Percentiles rank a stretch among this genome's conserved stretches.
phyloP scores from a whole-genome alignment of 768 basidiomycete species.

The Leccinum rimulosum region DNA sequence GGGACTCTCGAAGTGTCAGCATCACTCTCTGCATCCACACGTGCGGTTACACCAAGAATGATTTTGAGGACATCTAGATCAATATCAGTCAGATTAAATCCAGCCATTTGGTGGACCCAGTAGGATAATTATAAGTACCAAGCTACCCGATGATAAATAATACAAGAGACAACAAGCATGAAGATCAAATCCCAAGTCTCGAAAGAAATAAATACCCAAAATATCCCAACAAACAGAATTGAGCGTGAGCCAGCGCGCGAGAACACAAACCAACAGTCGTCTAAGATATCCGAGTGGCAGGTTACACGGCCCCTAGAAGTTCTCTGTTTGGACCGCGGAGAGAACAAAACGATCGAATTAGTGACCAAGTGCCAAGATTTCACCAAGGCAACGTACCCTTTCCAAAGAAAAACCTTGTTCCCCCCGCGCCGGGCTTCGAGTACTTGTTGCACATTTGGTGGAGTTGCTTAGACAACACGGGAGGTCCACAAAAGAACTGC shows the following conservation, averaged over 20 bases:
- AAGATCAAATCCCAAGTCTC: background rate
- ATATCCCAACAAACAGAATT: background rate
- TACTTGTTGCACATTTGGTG: slow-evolving; percentile 85
- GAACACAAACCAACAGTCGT: background rate
- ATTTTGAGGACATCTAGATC: background rate
- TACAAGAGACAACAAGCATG: background rate
- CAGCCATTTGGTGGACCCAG: background rate
- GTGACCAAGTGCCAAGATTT: background rate
- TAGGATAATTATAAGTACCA: background rate
- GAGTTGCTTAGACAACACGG: slow-evolving; percentile 64
- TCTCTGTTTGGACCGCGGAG: slow-evolving; percentile 12
- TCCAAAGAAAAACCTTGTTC: slow-evolving; percentile 88
- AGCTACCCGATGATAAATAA: background rate
- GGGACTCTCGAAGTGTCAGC: slow-evolving; percentile 18
- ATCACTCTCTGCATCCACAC: background rate
- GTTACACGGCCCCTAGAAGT: slow-evolving; percentile 14
- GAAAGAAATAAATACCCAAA: background rate
- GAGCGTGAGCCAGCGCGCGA: slow-evolving; percentile 4
- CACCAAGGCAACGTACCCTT: slow-evolving; percentile 55
- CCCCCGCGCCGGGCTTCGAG: slow-evolving; percentile 64
- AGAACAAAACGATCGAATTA: slow-evolving; percentile 7
- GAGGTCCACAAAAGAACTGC: slow-evolving; percentile 85
- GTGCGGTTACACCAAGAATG: background rate
- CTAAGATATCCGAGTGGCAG: background rate
- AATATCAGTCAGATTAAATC: background rate